Evolutionary conservation across 2,329 filamentous ascomycete species (phyloP).

Genomic region (Canariomyces notabilis): DNA sequence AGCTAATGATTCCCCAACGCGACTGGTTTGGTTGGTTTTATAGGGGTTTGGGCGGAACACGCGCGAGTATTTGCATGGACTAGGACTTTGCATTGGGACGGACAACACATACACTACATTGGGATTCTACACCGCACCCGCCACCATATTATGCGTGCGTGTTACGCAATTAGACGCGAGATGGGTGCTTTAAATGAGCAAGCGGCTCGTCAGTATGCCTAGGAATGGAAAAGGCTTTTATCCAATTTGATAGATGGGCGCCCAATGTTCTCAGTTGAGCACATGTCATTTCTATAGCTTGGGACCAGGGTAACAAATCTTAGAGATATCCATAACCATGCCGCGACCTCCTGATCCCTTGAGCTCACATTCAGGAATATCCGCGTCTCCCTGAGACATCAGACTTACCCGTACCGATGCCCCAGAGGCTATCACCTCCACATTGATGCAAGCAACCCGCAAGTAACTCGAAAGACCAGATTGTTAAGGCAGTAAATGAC

Average conservation of each 20-base stretch:
- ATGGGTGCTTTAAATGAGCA: neutral
- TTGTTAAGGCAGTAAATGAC: too few species aligned
- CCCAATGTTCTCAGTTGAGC: too few species aligned
- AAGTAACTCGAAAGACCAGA: too few species aligned
- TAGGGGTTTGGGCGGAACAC: neutral
- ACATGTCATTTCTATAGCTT: neutral
- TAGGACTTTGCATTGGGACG: constrained; percentile 12
- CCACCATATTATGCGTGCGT: neutral
- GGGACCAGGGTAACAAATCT: too few species aligned
- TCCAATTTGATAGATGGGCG: neutral
- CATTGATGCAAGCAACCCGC: too few species aligned
- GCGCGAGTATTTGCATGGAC: neutral
- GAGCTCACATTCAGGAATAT: too few species aligned
- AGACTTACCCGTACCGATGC: too few species aligned
- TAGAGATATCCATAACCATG: too few species aligned
- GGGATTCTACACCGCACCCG: neutral
- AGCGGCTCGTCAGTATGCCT: neutral
- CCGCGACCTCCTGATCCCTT: too few species aligned
- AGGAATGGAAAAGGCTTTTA: neutral
- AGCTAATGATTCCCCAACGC: constrained; percentile 14
- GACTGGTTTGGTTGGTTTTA: neutral
- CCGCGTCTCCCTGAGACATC: too few species aligned
- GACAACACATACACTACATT: neutral
- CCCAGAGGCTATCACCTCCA: too few species aligned
- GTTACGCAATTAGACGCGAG: neutral